These are phyloP conservation scores for Jimgerdemannia flammicorona DNA, from an alignment of 192 early-diverging fungal genomes.

Conservation along the genomic window DNA sequence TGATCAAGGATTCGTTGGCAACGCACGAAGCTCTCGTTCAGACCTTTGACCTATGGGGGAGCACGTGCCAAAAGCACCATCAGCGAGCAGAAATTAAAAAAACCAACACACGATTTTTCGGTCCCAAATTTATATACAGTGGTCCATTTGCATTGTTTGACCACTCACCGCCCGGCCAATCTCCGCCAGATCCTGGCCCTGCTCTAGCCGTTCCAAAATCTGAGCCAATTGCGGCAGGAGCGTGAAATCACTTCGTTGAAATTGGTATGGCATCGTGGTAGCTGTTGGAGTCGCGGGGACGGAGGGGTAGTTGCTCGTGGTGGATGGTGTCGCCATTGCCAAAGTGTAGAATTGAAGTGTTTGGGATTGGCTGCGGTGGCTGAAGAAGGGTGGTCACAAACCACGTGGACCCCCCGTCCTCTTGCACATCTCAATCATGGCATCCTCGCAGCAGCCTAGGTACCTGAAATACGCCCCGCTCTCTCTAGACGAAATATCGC, in stretches of 20 bases:
- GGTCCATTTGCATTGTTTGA: neutral
- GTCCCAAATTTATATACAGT: too few species aligned
- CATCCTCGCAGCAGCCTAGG: too few species aligned
- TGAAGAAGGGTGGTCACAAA: neutral
- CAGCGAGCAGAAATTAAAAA: too few species aligned
- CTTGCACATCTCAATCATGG: too few species aligned
- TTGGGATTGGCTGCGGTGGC: neutral
- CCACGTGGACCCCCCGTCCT: neutral
- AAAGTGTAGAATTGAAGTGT: too few species aligned
- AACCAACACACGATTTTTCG: too few species aligned
- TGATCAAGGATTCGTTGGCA: constrained; percentile 36
- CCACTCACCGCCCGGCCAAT: constrained; percentile 4
- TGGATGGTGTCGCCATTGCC: neutral
- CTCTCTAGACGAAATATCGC: neutral
- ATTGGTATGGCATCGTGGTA: constrained; percentile 15
- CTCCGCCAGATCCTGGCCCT: constrained; percentile 29
- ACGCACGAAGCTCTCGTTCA: constrained; percentile 33
- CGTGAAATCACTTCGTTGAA: constrained; percentile 34
- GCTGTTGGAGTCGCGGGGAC: neutral
- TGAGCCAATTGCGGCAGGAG: constrained; percentile 28
- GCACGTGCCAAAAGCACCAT: too few species aligned
- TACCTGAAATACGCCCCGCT: too few species aligned
- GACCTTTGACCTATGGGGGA: constrained; percentile 9
- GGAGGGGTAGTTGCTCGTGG: neutral
- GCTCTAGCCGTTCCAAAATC: constrained; percentile 24